Evolutionary conservation across 441 rosid genomes (phyloP), one percentile per base, ranked within the genome.

Genomic region (Erodium texanum): DNA sequence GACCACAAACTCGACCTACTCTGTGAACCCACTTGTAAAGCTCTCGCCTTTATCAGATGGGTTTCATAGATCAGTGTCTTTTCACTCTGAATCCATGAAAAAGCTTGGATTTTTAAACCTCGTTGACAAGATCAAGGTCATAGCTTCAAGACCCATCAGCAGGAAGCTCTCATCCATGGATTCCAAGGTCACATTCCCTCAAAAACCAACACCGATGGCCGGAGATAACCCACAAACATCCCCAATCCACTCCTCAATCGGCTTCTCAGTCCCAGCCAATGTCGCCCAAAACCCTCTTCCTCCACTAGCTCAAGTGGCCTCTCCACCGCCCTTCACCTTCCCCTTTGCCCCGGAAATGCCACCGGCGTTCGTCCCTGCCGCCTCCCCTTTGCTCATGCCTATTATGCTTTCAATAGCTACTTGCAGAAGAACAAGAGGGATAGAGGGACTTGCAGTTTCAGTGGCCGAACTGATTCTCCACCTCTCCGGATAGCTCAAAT

Each of bases 401-500:
- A 89, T 50, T 86, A 74, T 70, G 89, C 89, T 64, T 83, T 84
- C 77, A 84, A 83, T 66, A 80, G 81, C 71, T 84, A 84, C 62
- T 84, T 83, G 89, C 89, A 81, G 68, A 86, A 82, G 76, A 86
- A 67, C 43, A 86, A 86, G 71, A 74, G 86, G 74, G 69, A 56
- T 65, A 87, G 89, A 24, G 85, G 87, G 1, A 76, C 81, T 71
- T 86, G 90, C 67, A 71, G 68, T 52, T 86, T 84, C 29, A 85
- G 90, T 45, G 88, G 90, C 43, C n/a, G n/a, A n/a, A n/a, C n/a
- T n/a, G n/a, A n/a, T n/a, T n/a, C n/a, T n/a, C n/a, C n/a, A n/a
- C n/a, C n/a, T n/a, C n/a, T n/a, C n/a, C n/a, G n/a, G n/a, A n/a
- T n/a, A n/a, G n/a, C n/a, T n/a, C n/a, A n/a, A n/a, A n/a, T n/a